These are phyloP conservation scores for maize (Zea mays) DNA, from an alignment of 176 grass and related monocot species.

Conservation along the genomic window Zm-B73-REFERENCE-NAM-5.0 NC_050098.1:130555001-130555500, in stretches of 20 bases:
- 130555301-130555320: conserved; percentile 89
- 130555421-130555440: background rate
- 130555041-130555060: conserved; percentile 79
- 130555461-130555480: background rate
- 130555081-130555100: background rate
- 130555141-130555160: background rate
- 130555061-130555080: conserved; percentile 72
- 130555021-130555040: conserved; percentile 77
- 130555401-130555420: conserved; percentile 18
- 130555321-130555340: conserved; percentile 94
- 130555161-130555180: conserved; percentile 85
- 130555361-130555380: conserved; percentile 36
- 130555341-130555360: conserved; percentile 98
- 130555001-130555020: conserved; percentile 82
- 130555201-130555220: conserved; percentile 99
- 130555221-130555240: conserved; percentile 95
- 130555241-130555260: conserved; percentile 96
- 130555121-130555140: background rate
- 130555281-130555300: conserved; percentile 95
- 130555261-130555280: conserved; percentile 92
- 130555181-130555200: conserved; percentile 95
- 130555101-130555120: background rate
- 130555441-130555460: conserved; percentile 23
- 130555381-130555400: conserved; percentile 12
- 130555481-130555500: background rate